Percentiles rank a stretch among this genome's conserved stretches.
phyloP scores from a whole-genome alignment of 2,329 filamentous ascomycete genomes.

The Venturia pyrina region DNA sequence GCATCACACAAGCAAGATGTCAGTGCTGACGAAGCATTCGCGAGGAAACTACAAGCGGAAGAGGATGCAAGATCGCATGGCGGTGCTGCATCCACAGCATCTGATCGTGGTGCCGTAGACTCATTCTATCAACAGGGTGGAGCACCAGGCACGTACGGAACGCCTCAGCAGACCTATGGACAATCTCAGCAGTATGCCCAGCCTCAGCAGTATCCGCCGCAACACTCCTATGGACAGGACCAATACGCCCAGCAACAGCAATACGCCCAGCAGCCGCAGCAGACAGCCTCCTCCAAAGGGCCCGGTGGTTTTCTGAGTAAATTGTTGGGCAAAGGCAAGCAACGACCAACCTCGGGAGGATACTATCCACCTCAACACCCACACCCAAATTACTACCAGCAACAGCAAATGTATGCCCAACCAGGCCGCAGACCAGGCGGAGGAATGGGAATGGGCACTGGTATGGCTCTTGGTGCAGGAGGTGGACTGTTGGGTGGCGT shows the following conservation, averaged over 20 bases:
- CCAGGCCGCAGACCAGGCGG: constrained; percentile 36
- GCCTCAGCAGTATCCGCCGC: constrained; percentile 18
- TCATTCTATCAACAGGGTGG: constrained; percentile 33
- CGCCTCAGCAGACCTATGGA: constrained; percentile 16
- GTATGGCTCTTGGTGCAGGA: constrained; percentile 66
- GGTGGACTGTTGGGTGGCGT: constrained; percentile 73
- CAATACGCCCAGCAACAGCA: constrained; percentile 24
- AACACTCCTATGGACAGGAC: constrained; percentile 16
- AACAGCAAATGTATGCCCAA: constrained; percentile 21
- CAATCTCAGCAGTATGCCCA: constrained; percentile 18
- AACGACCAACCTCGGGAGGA: constrained; percentile 14
- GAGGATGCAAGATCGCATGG: constrained; percentile 54
- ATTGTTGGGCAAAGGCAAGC: constrained; percentile 37
- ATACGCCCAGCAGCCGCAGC: constrained; percentile 20
- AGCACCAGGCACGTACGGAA: constrained; percentile 6
- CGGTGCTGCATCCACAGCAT: constrained; percentile 33
- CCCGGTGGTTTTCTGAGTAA: constrained; percentile 42
- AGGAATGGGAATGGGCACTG: constrained; percentile 61
- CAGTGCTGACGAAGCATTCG: constrained; percentile 63
- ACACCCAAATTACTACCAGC: constrained; percentile 18
- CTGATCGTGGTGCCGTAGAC: constrained; percentile 34
- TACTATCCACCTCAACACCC: constrained; percentile 17
- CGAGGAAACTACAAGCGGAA: constrained; percentile 71
- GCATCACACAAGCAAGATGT: constrained; percentile 20
- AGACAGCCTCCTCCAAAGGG: constrained; percentile 27